phyloP scores from a whole-genome alignment of 441 rosid species.

The Gossypium schwendimanii region DNA sequence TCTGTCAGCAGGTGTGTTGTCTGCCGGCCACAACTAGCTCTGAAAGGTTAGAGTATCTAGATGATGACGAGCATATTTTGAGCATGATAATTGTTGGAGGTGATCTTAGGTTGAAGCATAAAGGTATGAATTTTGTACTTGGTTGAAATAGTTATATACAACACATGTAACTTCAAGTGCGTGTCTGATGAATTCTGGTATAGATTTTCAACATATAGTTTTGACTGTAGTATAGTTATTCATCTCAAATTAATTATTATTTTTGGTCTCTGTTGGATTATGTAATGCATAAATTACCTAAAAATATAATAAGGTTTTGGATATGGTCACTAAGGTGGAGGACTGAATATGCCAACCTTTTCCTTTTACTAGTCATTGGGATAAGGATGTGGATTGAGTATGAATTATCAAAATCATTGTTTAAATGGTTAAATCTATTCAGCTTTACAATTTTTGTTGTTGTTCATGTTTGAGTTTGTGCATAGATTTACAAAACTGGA shows the following conservation, averaged over 20 bases:
- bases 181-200: not conserved
- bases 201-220: not conserved
- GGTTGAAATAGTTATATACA: not conserved
- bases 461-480: not conserved
- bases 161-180: not conserved
- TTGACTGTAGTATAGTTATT: not conserved
- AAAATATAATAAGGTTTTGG: not conserved
- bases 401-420: not conserved
- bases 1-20: slow-evolving; percentile 66
- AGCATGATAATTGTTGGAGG: slow-evolving; percentile 82
- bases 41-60: slow-evolving; percentile 72
- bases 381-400: not conserved
- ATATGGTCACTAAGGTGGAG: not conserved
- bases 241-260: not conserved
- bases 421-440: not conserved
- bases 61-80: slow-evolving; percentile 81
- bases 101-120: slow-evolving; percentile 60
- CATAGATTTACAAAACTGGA: not conserved
- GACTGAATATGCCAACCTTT: not conserved
- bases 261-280: not conserved
- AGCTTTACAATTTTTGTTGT: not conserved
- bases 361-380: not conserved
- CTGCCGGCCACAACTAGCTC: slow-evolving; percentile 89
- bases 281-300: not conserved
- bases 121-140: slow-evolving; percentile 32